phyloP scores from a whole-genome alignment of 495 filamentous ascomycete genomes.

The Penicillium waksmanii region DNA sequence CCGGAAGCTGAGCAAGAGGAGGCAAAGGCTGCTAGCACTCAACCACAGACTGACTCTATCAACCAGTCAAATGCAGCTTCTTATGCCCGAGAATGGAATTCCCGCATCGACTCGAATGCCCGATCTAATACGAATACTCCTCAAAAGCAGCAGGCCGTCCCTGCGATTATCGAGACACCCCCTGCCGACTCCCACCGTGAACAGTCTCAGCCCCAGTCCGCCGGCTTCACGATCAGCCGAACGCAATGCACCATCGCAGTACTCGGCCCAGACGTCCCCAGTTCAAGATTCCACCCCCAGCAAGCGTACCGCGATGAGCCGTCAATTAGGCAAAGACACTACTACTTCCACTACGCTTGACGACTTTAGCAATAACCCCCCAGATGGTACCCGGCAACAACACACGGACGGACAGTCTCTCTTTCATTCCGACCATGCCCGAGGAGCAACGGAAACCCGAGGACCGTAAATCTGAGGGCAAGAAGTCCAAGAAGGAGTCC shows the following conservation, averaged over 20 bases:
- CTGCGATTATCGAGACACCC: slow-evolving; percentile 73
- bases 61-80: slow-evolving; percentile 24
- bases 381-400: slow-evolving; percentile 69
- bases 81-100: slow-evolving; percentile 47
- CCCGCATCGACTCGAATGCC: slow-evolving; percentile 50
- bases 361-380: slow-evolving; percentile 42
- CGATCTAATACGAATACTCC: slow-evolving; percentile 46
- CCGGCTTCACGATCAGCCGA: slow-evolving; percentile 61
- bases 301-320: slow-evolving; percentile 33
- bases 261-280: slow-evolving; percentile 29
- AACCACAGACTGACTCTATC: slow-evolving; percentile 15
- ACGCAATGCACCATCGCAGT: slow-evolving; percentile 37
- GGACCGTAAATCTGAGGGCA: slow-evolving; percentile 64
- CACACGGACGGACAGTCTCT: slow-evolving; percentile 75
- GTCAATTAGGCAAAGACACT: slow-evolving; percentile 35
- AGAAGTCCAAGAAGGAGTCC: slow-evolving; percentile 64
- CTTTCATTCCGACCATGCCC: slow-evolving; percentile 78
- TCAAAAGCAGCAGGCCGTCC: slow-evolving; percentile 52
- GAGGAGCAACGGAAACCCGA: slow-evolving; percentile 66
- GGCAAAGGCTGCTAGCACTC: slow-evolving; percentile 4
- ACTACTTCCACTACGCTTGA: slow-evolving; percentile 31
- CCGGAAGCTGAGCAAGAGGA: slow-evolving; percentile 30
- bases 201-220: slow-evolving; percentile 29
- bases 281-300: slow-evolving; percentile 25
- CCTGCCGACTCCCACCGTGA: slow-evolving; percentile 39